Base-by-base conservation (phyloP, 139 green algal genomes). In the Chlamydomonas asymmetrica region DNA sequence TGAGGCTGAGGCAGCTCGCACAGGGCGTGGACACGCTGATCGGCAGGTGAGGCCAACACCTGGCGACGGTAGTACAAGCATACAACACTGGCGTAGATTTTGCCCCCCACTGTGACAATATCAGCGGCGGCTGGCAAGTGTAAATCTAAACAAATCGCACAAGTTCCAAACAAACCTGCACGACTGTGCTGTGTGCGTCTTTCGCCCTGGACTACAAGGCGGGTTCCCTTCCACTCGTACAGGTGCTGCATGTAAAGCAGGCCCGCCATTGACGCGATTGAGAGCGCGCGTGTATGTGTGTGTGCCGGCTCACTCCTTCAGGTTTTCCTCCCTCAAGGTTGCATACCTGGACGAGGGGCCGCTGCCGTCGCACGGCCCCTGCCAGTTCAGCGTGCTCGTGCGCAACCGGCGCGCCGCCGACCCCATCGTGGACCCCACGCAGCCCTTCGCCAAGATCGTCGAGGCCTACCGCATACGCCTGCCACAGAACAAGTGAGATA, bases 331-430 rank as follows among this genome's bases (percentile, higher is more conserved):
- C 0, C 84, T 93, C 64, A 80, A 84, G 8, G 78, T 92, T 13
- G 85, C 88, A 0, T 92, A 86, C 81, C 82, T 92, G 38, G 89
- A 92, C 69, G 43, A 64, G 31, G 68, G n/a, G 5, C n/a, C n/a
- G n/a, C n/a, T n/a, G n/a, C n/a, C n/a, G n/a, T 43, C n/a, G 2
- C 35, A 62, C 32, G 66, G 57, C 29, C 59, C 68, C 41, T 56
- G 38, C 3, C 68, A 75, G 41, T 73, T 69, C 68, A 72, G 60
- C 2, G 80, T 85, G 52, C 80, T 74, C 23, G 71, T 81, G 61
- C 78, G 70, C 57, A 76, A 69, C 70, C 29, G 70, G 2, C 31
- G 43, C 1, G 41, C 56, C 1, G 32, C 57, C 8, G 70, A 76
- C 59, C 70, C 70, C 39, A 54, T 76, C 40, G 41, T 39, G 8